Conservation (phyloP, 2,329 filamentous ascomycete species). For the Tolypocladium nubicola region DNA sequence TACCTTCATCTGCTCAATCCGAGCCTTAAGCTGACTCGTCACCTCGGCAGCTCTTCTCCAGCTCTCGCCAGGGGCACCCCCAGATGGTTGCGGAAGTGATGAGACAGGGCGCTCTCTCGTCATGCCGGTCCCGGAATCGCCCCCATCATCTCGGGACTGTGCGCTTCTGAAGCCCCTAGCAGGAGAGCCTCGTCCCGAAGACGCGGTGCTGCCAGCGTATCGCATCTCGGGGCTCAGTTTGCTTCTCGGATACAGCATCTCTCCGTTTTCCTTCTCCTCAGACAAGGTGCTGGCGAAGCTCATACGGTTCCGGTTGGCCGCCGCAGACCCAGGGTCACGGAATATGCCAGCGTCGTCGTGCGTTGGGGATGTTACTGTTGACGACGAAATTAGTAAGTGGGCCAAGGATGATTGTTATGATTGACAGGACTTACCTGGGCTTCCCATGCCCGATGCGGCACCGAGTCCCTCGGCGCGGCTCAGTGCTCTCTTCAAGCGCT, state of each 20-base stretch:
- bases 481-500: conserved; percentile 83
- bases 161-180: conserved; percentile 41
- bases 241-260: conserved; percentile 32
- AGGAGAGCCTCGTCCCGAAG: conserved; percentile 49
- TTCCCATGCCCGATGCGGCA: conserved; percentile 23
- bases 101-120: conserved; percentile 23
- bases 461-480: conserved; percentile 47
- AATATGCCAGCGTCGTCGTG: conserved; percentile 52
- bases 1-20: conserved; percentile 98
- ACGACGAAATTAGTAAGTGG: background rate
- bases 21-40: conserved; percentile 90
- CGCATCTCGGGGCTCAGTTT: conserved; percentile 47
- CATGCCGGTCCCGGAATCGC: conserved; percentile 16
- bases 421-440: conserved; percentile 20
- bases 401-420: background rate
- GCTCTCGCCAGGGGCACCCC: conserved; percentile 51
- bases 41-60: conserved; percentile 97
- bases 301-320: conserved; percentile 38
- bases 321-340: conserved; percentile 35
- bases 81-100: conserved; percentile 22
- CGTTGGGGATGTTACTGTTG: conserved; percentile 37
- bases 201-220: conserved; percentile 36
- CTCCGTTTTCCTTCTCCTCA: conserved; percentile 70
- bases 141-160: conserved; percentile 19
- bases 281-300: conserved; percentile 57